Conservation (phyloP, 495 filamentous ascomycete genomes). For the Cetradonia linearis region DNA sequence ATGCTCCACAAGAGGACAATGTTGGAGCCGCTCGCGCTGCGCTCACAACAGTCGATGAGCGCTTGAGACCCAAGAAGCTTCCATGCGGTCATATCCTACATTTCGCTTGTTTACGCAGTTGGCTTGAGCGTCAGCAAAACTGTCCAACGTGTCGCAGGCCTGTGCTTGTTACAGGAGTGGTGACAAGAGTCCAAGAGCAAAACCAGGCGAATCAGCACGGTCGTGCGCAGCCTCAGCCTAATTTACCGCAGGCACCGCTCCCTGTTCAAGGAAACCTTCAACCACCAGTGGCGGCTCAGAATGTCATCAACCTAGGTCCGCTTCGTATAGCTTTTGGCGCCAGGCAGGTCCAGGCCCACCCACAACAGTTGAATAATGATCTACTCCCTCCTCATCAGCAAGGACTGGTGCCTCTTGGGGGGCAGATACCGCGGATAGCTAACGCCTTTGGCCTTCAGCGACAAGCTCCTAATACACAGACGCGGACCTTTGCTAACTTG, state of each 20-base stretch:
- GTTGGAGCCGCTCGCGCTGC: constrained; percentile 31
- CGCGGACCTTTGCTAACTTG: constrained; percentile 16
- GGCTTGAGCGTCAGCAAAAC: constrained; percentile 96
- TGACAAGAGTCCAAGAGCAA: constrained; percentile 28
- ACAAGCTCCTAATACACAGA: constrained; percentile 26
- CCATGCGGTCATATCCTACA: constrained; percentile 95
- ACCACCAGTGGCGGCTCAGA: constrained; percentile 26
- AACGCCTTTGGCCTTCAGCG: constrained; percentile 37
- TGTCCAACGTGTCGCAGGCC: constrained; percentile 89
- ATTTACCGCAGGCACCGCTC: constrained; percentile 26
- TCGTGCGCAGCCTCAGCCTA: constrained; percentile 28
- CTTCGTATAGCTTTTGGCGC: constrained; percentile 50
- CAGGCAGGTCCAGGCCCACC: constrained; percentile 44
- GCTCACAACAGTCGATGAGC: constrained; percentile 51
- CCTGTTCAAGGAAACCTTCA: constrained; percentile 6
- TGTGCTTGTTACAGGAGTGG: constrained; percentile 41
- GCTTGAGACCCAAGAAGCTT: constrained; percentile 84
- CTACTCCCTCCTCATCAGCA: constrained; percentile 32
- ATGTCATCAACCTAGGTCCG: constrained; percentile 46
- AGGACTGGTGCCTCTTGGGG: constrained; percentile 28
- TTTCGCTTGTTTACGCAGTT: constrained; percentile 86
- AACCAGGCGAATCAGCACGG: constrained; percentile 27
- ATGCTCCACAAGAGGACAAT: constrained; percentile 26
- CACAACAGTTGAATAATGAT: constrained; percentile 39
- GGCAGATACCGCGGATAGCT: not conserved